These are phyloP conservation scores for Mortierella sp. DNA, from an alignment of 371 early-diverging fungal genomes.

Conservation along the genomic window DNA sequence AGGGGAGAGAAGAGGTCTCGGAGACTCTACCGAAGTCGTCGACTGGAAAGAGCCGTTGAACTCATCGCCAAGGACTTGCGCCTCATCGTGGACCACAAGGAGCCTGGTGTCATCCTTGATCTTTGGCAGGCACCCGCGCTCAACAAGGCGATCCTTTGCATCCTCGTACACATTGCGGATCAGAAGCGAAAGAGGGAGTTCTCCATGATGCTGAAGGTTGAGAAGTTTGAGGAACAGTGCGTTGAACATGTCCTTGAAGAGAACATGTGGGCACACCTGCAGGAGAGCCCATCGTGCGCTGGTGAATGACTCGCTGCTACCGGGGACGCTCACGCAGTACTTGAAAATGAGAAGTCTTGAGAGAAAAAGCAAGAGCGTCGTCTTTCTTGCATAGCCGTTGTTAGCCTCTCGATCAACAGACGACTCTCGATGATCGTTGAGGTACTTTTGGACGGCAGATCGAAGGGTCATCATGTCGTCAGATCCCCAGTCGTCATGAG, in stretches of 20 bases:
- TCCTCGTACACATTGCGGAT: background rate
- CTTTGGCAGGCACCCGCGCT: conserved; percentile 26
- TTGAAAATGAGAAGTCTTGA: conserved; percentile 26
- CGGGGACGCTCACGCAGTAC: conserved; percentile 15
- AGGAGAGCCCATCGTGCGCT: too few relatives aligned
- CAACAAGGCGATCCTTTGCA: conserved; percentile 3
- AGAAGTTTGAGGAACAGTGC: background rate
- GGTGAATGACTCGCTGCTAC: background rate
- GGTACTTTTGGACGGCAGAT: background rate
- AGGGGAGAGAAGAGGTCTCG: conserved; percentile 14
- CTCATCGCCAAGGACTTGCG: conserved; percentile 32
- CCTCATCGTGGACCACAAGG: conserved; percentile 31
- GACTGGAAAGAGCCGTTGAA: conserved; percentile 35
- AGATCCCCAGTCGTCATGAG: conserved; percentile 17
- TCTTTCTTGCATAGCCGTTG: conserved; percentile 19
- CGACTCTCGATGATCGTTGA: conserved; percentile 12
- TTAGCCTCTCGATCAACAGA: conserved; percentile 8
- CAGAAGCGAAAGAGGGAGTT: background rate
- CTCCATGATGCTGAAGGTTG: background rate
- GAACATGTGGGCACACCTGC: too few relatives aligned
- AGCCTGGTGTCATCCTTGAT: conserved; percentile 24
- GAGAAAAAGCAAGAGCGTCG: conserved; percentile 27
- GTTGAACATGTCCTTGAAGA: background rate
- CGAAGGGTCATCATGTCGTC: conserved; percentile 17
- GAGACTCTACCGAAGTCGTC: conserved; percentile 17